These are phyloP conservation scores for Mortierella sp. DNA, from an alignment of 371 early-diverging fungal genomes.

Conservation along the genomic window DNA sequence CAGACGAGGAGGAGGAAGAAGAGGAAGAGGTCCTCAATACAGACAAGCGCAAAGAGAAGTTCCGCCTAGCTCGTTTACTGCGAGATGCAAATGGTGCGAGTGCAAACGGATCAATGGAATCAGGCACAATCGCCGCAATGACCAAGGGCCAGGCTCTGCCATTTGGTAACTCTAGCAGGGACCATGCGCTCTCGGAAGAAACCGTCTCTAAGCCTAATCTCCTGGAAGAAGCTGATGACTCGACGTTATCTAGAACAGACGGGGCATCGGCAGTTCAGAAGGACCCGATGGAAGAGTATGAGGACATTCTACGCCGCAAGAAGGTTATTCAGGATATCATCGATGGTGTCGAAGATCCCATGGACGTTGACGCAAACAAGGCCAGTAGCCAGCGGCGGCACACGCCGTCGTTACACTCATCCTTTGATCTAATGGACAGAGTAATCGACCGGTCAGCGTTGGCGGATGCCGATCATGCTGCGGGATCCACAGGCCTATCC, in stretches of 20 bases:
- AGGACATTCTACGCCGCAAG: slow-evolving; percentile 21
- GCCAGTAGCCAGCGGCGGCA: slow-evolving; percentile 2
- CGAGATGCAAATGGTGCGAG: neutral
- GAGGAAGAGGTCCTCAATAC: slow-evolving; percentile 37
- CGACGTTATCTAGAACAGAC: neutral
- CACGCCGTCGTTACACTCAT: slow-evolving; percentile 1
- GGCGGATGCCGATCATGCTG: neutral
- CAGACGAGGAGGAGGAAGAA: slow-evolving; percentile 19
- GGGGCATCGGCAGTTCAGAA: neutral
- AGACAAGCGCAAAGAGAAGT: slow-evolving; percentile 29
- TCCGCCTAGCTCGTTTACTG: slow-evolving; percentile 10
- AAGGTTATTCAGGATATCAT: slow-evolving; percentile 38
- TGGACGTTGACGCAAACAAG: neutral
- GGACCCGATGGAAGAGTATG: slow-evolving; percentile 30
- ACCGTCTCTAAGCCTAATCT: too few species aligned
- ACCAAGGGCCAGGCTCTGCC: slow-evolving; percentile 22
- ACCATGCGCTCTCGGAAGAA: too few species aligned
- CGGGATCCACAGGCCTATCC: neutral
- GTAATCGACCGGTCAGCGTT: slow-evolving; percentile 13
- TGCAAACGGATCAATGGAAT: neutral
- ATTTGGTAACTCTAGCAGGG: neutral
- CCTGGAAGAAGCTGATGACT: too few species aligned
- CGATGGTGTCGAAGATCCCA: slow-evolving; percentile 24
- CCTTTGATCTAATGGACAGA: slow-evolving; percentile 8
- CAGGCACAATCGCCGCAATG: slow-evolving; percentile 2